Evolutionary conservation across 2,329 filamentous ascomycete species (phyloP).

Genomic region (Fusarium proliferatum): DNA sequence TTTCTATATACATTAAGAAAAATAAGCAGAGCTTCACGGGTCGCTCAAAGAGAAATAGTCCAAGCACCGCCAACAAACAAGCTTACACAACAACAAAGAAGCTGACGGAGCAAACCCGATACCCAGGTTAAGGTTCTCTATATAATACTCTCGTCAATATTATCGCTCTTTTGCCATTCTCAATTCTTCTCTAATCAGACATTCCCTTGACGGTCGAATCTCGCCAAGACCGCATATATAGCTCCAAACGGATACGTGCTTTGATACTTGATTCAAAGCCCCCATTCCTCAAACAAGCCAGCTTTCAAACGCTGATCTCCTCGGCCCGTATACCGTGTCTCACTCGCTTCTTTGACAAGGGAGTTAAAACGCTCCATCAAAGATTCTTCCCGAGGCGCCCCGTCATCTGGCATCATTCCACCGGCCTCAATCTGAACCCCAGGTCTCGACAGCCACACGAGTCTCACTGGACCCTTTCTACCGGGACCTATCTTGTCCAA

Average conservation of each 20-base stretch:
- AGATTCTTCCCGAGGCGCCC: slow-evolving; percentile 16
- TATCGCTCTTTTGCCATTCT: background rate
- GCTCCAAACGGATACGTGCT: slow-evolving; percentile 1
- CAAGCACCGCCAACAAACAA: slow-evolving; percentile 33
- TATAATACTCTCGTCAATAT: background rate
- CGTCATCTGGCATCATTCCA: slow-evolving; percentile 35
- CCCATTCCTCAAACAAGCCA: slow-evolving; percentile 33
- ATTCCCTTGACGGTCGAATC: background rate
- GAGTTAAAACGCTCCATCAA: slow-evolving; percentile 17
- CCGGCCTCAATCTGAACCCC: slow-evolving; percentile 22
- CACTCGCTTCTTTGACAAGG: slow-evolving; percentile 14
- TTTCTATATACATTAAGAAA: background rate
- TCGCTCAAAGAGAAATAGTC: slow-evolving; percentile 21
- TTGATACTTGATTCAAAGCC: slow-evolving; percentile 10
- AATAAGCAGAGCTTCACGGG: slow-evolving; percentile 15
- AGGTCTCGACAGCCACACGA: slow-evolving; percentile 2
- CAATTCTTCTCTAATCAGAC: background rate
- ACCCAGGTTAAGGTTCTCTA: background rate
- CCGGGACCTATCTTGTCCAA: slow-evolving; percentile 17
- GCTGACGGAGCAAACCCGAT: background rate
- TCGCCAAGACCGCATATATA: background rate
- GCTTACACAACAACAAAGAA: slow-evolving; percentile 19
- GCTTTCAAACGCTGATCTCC: slow-evolving; percentile 16
- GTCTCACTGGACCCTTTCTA: background rate
- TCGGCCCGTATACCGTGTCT: slow-evolving; percentile 40